Base-by-base conservation (phyloP, 2,329 filamentous ascomycete genomes). In the Bipolaris zeicola region DNA sequence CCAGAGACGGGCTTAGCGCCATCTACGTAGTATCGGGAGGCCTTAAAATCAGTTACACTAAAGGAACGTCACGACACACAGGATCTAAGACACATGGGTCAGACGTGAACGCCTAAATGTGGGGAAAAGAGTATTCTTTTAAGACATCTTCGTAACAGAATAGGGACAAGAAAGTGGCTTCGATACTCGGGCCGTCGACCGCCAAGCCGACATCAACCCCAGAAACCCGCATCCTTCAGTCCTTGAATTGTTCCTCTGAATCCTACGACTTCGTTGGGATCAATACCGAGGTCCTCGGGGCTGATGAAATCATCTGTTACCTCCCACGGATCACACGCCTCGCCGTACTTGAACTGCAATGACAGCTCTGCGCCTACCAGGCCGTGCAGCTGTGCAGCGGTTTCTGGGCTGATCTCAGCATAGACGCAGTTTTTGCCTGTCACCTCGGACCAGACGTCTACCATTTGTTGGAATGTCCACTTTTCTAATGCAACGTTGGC, bases 351-450 rank as follows among this genome's bases (percentile, higher is more conserved):
- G 44, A 70, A 62, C 50, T 70, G 70, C 24, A 62, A 16, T 5
- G 55, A 64, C 6, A 71, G n/a, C 45, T 73, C 70, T 13, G 61
- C 61, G 1, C 68, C 69, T 18, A 59, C 50, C 0, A 55, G 22
- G 6, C 70, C 69, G 57, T 61, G 68, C 2, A 71, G 51, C 43
- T 63, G 56, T 7, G 60, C 58, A 1, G 34, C 52, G 1, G 39
- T 43, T n/a, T 55, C 52, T 10, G 50, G 24, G 50, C 66, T 61
- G 16, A 64, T 60, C 38, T 70, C 59, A 5, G 64, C 51, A 43
- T 68, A 66, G 3, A 73, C 58, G 14, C 62, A 63, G 26, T 66
- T 62, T 50, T 70, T 71, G 7, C 70, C 68, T 1, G 67, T 70
- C 11, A 73, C 54, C 43, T 70, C 63, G 3, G 64, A 65, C 68